Conservation (phyloP, 495 filamentous ascomycete species). For the Penicillium nucicola region DNA sequence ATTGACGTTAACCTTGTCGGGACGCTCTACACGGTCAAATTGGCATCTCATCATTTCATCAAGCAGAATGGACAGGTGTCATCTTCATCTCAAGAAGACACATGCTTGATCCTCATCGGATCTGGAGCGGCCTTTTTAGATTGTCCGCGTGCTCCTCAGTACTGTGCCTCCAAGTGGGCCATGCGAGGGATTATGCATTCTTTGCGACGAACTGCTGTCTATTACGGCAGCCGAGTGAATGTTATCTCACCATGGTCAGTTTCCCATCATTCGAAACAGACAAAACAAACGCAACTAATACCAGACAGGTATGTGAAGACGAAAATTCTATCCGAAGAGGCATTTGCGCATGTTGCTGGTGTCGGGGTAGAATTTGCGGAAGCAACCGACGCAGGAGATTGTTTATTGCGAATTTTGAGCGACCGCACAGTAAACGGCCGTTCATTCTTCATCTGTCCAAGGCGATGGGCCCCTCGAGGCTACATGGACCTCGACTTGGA, state of each 20-base stretch:
- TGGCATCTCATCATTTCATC: constrained; percentile 43
- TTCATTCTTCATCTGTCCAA: constrained; percentile 15
- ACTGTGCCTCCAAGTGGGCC: constrained; percentile 27
- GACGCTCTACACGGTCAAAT: constrained; percentile 40
- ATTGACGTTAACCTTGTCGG: constrained; percentile 42
- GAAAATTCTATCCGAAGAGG: constrained; percentile 17
- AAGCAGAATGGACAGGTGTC: constrained; percentile 14
- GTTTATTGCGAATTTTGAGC: constrained; percentile 17
- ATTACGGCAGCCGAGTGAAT: constrained; percentile 20
- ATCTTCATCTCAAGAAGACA: constrained; percentile 14
- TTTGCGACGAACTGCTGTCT: constrained; percentile 16
- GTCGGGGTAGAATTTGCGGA: constrained; percentile 17
- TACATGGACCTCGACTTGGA: constrained; percentile 19
- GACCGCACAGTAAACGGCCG: constrained; percentile 13
- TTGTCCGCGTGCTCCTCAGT: constrained; percentile 16
- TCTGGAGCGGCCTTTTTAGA: constrained; percentile 30
- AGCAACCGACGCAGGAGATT: constrained; percentile 11
- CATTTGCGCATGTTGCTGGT: constrained; percentile 3
- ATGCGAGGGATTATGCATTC: constrained; percentile 28
- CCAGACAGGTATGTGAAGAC: constrained; percentile 19
- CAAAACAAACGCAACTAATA: no score
- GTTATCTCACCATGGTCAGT: constrained; percentile 22
- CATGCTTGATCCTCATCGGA: constrained; percentile 23
- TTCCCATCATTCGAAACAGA: no score
- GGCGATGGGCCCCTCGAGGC: constrained; percentile 14